Evolutionary conservation across 805 yeast species (phyloP).

Genomic region (baker's yeast (Saccharomyces cerevisiae)): DNA sequence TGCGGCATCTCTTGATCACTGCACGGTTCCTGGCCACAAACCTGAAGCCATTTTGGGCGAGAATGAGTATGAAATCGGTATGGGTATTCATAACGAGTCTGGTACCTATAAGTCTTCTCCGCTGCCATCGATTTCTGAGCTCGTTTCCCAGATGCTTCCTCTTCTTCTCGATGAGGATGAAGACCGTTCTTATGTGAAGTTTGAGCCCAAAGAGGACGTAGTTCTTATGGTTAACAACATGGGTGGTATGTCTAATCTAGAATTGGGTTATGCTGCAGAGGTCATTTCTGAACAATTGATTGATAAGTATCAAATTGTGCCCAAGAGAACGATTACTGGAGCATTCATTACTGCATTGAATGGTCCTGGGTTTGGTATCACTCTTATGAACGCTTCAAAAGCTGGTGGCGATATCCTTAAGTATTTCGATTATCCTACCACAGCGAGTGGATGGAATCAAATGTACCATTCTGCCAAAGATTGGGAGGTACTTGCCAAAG

Average conservation of each 20-base stretch:
- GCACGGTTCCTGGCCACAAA: slow-evolving; percentile 71
- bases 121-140: slow-evolving; percentile 54
- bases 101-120: slow-evolving; percentile 45
- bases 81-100: slow-evolving; percentile 89
- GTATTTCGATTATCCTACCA: slow-evolving; percentile 20
- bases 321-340: slow-evolving; percentile 58
- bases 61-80: slow-evolving; percentile 72
- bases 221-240: slow-evolving; percentile 67
- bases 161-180: slow-evolving; percentile 52
- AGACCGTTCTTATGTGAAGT: slow-evolving; percentile 70
- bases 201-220: slow-evolving; percentile 50
- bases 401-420: slow-evolving; percentile 32
- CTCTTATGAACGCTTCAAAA: slow-evolving; percentile 57
- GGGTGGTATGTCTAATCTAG: slow-evolving; percentile 77
- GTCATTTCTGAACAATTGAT: slow-evolving; percentile 45
- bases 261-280: slow-evolving; percentile 57
- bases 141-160: slow-evolving; percentile 46
- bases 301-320: slow-evolving; percentile 42
- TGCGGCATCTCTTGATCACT: slow-evolving; percentile 78
- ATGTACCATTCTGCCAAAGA: slow-evolving; percentile 65
- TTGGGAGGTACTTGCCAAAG: slow-evolving; percentile 40
- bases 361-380: slow-evolving; percentile 80
- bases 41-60: slow-evolving; percentile 40
- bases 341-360: slow-evolving; percentile 76
- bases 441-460: slow-evolving; percentile 49